Evolutionary conservation across 2,329 filamentous ascomycete species (phyloP), one percentile per base, ranked within the genome.

Genomic region (Colletotrichum theobromicola): DNA sequence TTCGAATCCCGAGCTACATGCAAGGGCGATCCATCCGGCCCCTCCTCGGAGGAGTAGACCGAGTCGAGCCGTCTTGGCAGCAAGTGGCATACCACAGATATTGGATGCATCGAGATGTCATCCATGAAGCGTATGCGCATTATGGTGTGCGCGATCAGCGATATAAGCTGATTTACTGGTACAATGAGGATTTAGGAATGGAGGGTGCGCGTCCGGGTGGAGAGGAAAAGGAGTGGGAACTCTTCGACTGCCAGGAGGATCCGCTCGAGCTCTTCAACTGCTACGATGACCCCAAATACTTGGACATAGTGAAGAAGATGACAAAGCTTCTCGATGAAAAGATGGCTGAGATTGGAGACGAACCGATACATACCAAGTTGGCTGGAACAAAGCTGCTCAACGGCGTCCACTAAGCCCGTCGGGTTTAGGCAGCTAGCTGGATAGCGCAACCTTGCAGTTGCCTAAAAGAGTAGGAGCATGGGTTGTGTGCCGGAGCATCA

Each of bases 141-240:
- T 90, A 90, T 70, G 88, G 88, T 2, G 82, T 89, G 10, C 82
- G 88, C 0, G 82, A 90, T 73, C 86, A 87, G 77, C 79, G 87
- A 5, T 90, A 89, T 76, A 90, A 90, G 83, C 76, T 90, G 4
- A 90, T 90, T 18, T 90, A 89, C 78, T 90, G 88, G 88, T 90
- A 90, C 76, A 88, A 88, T 67, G 86, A 90, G 76, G 83, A 81
- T 13, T 82, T 89, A n/a, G 87, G 84, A 0, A 67, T 89, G 1
- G 82, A 83, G 21, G 88, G 88, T 0, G 84, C 88, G 2, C 77
- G 84, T 2, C 81, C 83, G 0, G 85, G 84, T 0, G 84, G 78
- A 0, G 80, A 83, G 63, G 82, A 87, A 42, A 86, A 85, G 73
- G 88, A 90, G 77, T 90, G 88, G 88, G 88, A 90, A 77, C 73